Evolutionary conservation across 2,329 filamentous ascomycete species (phyloP).

Genomic region (Cladobotryum protrusum): DNA sequence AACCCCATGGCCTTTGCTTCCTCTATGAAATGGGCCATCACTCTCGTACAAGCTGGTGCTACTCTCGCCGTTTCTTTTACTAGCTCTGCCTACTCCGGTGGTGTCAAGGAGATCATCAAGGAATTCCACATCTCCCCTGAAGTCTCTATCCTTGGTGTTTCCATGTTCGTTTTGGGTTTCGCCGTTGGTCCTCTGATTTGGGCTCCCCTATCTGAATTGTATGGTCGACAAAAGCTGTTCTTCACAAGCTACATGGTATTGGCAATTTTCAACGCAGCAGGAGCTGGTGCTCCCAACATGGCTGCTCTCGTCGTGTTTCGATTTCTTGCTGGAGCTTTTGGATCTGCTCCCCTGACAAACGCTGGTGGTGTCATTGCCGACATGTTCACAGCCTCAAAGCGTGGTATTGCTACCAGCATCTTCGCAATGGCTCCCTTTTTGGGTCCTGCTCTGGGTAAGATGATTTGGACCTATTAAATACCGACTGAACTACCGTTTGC

Average conservation of each 20-base stretch:
- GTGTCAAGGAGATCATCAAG: constrained; percentile 44
- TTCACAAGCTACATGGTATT: constrained; percentile 51
- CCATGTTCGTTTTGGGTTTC: constrained; percentile 59
- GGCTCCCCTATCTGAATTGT: constrained; percentile 61
- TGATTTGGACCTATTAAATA: not conserved
- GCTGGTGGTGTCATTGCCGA: constrained; percentile 59
- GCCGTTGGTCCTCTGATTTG: constrained; percentile 57
- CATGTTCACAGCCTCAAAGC: constrained; percentile 49
- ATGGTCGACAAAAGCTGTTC: constrained; percentile 55
- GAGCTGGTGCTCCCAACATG: constrained; percentile 51
- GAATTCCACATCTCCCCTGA: constrained; percentile 48
- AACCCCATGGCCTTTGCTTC: constrained; percentile 58
- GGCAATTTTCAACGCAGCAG: constrained; percentile 55
- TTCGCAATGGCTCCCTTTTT: constrained; percentile 60
- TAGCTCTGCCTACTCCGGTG: constrained; percentile 61
- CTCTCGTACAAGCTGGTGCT: constrained; percentile 56
- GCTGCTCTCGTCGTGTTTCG: constrained; percentile 57
- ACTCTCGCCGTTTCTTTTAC: constrained; percentile 65
- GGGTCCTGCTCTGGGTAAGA: constrained; percentile 47
- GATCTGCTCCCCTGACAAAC: constrained; percentile 56
- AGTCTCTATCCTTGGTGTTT: constrained; percentile 55
- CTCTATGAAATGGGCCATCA: constrained; percentile 60
- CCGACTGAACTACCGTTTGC: not conserved
- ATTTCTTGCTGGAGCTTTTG: constrained; percentile 61
- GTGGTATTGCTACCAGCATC: constrained; percentile 52